A percentile compares a stretch with the other conserved stretches of the same genome.
Evolutionary conservation across 1,284 basidiomycete genomes (phyloP).

Genomic region (Grifola frondosa): DNA sequence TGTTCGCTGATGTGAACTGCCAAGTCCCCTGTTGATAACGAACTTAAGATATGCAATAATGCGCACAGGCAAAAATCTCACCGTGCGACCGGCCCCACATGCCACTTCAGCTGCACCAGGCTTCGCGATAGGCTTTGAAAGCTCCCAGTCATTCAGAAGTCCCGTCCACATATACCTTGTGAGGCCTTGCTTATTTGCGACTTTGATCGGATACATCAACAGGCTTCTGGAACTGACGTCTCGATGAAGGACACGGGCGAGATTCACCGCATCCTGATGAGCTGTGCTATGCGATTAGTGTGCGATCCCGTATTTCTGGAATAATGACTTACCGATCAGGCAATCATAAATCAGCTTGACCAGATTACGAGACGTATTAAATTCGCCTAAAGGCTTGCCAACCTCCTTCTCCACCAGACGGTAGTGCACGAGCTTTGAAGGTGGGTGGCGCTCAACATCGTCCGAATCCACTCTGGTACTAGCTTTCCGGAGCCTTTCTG

Average conservation of each 20-base stretch:
- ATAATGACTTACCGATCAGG: constrained; percentile 1
- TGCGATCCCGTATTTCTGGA: too few species aligned
- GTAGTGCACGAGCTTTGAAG: constrained; percentile 6
- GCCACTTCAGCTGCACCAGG: not conserved
- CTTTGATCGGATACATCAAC: constrained; percentile 9
- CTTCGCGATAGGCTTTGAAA: not conserved
- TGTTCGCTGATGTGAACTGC: too few species aligned
- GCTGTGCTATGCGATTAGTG: not conserved
- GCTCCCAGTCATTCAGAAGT: constrained; percentile 8
- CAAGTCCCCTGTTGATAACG: too few species aligned
- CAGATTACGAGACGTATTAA: constrained; percentile 4
- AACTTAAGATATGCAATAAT: too few species aligned
- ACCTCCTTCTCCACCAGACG: constrained; percentile 11
- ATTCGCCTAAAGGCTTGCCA: not conserved
- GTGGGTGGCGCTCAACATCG: too few species aligned
- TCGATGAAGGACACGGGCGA: constrained; percentile 5
- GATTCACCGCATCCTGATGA: constrained; percentile 1
- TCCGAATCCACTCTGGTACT: too few species aligned
- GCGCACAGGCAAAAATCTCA: too few species aligned
- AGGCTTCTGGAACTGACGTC: constrained; percentile 15
- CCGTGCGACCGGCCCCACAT: not conserved
- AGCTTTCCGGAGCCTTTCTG: too few species aligned
- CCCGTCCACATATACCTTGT: constrained; percentile 3
- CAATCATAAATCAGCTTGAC: not conserved
- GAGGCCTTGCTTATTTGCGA: too few species aligned